Conservation (phyloP, 305 asterid genomes). For the Solanum hybrid region DNA sequence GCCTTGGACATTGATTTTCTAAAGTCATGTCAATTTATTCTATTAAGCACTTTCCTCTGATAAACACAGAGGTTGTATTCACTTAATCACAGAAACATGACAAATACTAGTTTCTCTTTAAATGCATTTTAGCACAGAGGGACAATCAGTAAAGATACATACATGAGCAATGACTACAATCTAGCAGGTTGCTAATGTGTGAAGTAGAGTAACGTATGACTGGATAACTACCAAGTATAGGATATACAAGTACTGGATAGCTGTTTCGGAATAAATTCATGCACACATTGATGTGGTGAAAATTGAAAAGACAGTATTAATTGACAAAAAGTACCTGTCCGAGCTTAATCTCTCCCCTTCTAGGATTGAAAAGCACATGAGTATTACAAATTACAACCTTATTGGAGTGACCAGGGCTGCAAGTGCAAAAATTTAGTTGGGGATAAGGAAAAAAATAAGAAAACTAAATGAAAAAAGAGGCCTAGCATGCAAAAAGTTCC, state of each 20-base stretch:
- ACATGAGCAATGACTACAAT: not conserved
- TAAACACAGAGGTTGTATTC: not conserved
- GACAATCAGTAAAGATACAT: not conserved
- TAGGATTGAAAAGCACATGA: constrained; percentile 98
- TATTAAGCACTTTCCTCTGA: not conserved
- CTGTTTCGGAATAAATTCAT: not conserved
- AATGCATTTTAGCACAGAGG: not conserved
- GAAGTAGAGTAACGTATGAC: not conserved
- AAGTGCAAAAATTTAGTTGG: not conserved
- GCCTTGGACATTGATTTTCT: not conserved
- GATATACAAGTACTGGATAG: not conserved
- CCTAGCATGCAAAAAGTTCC: not conserved
- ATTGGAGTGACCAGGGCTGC: constrained; percentile 46
- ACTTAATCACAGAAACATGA: not conserved
- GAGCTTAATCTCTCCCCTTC: constrained; percentile 92
- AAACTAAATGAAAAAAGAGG: not conserved
- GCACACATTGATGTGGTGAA: not conserved
- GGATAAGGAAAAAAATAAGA: not conserved
- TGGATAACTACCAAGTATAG: not conserved
- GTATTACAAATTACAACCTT: constrained; percentile 85
- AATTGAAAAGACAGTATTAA: not conserved
- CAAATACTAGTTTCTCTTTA: not conserved
- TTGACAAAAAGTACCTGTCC: constrained; percentile 64
- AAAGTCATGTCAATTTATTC: not conserved
- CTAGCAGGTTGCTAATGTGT: not conserved